Conservation (phyloP, 2,329 filamentous ascomycete genomes). For the Macrophomina phaseolina region DNA sequence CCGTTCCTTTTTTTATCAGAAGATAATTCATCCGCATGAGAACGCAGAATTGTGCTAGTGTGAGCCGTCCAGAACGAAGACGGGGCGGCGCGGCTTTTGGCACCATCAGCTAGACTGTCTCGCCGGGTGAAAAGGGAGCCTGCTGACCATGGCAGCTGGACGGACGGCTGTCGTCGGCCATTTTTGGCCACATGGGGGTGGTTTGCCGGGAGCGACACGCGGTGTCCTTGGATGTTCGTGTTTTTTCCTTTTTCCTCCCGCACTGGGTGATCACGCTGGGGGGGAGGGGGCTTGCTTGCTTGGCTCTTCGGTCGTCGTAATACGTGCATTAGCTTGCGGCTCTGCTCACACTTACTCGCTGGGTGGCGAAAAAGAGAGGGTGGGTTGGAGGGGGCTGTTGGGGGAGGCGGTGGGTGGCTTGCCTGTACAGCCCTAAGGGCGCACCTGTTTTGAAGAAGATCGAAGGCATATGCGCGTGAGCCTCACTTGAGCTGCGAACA, state of each 20-base stretch:
- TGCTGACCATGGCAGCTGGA: constrained; percentile 16
- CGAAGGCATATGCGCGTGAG: constrained; percentile 2
- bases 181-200: not conserved
- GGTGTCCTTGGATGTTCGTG: not conserved
- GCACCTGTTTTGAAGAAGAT: not conserved
- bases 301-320: not conserved
- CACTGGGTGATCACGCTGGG: constrained; percentile 3
- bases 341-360: constrained; percentile 14
- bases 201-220: constrained; percentile 10
- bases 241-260: constrained; percentile 10
- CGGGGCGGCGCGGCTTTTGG: not conserved
- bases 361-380: constrained; percentile 10
- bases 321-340: constrained; percentile 27
- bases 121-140: not conserved
- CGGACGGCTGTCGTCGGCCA: not conserved
- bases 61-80: not conserved
- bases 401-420: constrained; percentile 2
- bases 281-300: not conserved
- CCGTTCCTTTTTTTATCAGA: not conserved
- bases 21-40: constrained; percentile 11
- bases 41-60: not conserved
- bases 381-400: not conserved
- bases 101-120: not conserved
- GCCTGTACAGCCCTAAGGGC: constrained; percentile 1
- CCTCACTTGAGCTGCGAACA: constrained; percentile 22